phyloP scores from a whole-genome alignment of 768 basidiomycete genomes.

The Paxillus involutus region DNA sequence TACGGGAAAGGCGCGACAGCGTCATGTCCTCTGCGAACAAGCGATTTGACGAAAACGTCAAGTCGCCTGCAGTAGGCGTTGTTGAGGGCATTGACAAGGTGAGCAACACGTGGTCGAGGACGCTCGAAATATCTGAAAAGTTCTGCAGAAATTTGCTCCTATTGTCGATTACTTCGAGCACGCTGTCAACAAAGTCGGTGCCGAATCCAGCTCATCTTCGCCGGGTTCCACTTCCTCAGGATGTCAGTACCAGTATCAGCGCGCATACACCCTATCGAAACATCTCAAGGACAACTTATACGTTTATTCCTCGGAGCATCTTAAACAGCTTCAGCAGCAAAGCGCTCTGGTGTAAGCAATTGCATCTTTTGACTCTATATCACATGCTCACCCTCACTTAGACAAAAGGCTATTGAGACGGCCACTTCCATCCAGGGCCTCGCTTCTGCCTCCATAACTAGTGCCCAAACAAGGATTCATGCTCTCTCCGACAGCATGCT shows the following conservation, averaged over 20 bases:
- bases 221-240: constrained; percentile 50
- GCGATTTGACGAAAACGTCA: constrained; percentile 66
- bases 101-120: constrained; percentile 23
- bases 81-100: constrained; percentile 77
- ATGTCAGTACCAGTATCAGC: constrained; percentile 76
- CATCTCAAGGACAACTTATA: constrained; percentile 62
- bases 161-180: constrained; percentile 71
- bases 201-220: constrained; percentile 46
- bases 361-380: neutral
- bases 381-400: constrained; percentile 24
- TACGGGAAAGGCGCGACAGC: constrained; percentile 56
- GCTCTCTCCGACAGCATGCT: constrained; percentile 66
- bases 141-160: constrained; percentile 62
- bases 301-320: constrained; percentile 67
- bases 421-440: constrained; percentile 61
- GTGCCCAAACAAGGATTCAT: constrained; percentile 58
- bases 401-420: constrained; percentile 69
- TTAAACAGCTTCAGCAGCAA: constrained; percentile 69
- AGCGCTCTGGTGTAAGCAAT: constrained; percentile 58
- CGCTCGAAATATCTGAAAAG: constrained; percentile 11
- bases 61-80: constrained; percentile 57
- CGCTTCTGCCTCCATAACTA: constrained; percentile 54
- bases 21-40: constrained; percentile 56
- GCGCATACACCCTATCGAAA: constrained; percentile 64
- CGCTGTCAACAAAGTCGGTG: constrained; percentile 48